A percentile compares a stretch with the other conserved stretches of the same genome.
These are phyloP conservation scores for Alternaria longipes DNA, from an alignment of 2,329 filamentous ascomycete species.

Conservation along the genomic window DNA sequence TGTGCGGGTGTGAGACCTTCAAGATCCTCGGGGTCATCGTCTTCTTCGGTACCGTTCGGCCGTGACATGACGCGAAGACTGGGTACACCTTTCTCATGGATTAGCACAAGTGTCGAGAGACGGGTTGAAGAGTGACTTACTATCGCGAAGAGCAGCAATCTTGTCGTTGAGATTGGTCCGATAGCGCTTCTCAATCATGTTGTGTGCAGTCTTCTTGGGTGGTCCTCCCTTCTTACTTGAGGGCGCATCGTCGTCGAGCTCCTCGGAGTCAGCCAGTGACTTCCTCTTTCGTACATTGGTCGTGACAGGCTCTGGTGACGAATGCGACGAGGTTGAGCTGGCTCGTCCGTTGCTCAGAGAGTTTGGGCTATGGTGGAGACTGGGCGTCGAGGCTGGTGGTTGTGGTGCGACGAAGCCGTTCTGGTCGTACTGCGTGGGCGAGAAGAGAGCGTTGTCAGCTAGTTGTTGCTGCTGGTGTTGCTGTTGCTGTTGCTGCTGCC, in stretches of 20 bases:
- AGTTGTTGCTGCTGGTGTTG: conserved; percentile 37
- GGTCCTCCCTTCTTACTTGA: conserved; percentile 62
- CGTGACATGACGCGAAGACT: conserved; percentile 84
- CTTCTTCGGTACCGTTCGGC: conserved; percentile 67
- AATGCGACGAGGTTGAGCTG: conserved; percentile 61
- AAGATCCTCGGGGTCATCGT: conserved; percentile 83
- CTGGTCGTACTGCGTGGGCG: conserved; percentile 40
- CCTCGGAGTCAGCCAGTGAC: conserved; percentile 62
- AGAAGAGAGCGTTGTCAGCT: conserved; percentile 38
- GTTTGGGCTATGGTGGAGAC: conserved; percentile 50
- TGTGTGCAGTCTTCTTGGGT: conserved; percentile 92
- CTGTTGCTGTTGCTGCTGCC: conserved; percentile 43
- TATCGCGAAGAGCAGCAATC: conserved; percentile 89
- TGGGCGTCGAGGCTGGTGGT: conserved; percentile 46
- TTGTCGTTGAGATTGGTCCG: conserved; percentile 97
- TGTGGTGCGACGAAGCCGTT: conserved; percentile 30
- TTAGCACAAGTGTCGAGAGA: conserved; percentile 4
- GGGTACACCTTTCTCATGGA: conserved; percentile 65
- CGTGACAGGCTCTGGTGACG: conserved; percentile 66
- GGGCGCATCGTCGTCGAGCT: conserved; percentile 66
- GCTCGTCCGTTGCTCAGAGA: conserved; percentile 45
- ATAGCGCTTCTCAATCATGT: conserved; percentile 98
- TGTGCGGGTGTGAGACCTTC: conserved; percentile 77
- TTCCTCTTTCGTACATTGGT: conserved; percentile 50
- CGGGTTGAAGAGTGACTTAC: conserved; percentile 45